A percentile compares a stretch with the other conserved stretches of the same genome.
Conservation (phyloP, 75 land plant genomes). For the Adiantum capillusveneris region DNA sequence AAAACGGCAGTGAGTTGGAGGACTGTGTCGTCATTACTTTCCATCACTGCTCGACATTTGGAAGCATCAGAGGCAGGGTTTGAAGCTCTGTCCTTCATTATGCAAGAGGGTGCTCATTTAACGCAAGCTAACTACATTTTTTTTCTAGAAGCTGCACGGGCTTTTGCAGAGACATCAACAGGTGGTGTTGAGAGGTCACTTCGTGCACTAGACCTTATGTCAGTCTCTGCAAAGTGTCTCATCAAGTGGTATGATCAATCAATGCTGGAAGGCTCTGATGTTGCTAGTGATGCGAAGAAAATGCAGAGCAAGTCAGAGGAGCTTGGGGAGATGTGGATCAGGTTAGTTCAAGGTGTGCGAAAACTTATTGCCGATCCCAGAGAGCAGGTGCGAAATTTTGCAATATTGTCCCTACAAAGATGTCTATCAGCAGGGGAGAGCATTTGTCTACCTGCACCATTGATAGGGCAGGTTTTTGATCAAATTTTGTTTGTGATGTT, state of each 20-base stretch:
- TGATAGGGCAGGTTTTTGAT: slow-evolving; percentile 76
- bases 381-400: slow-evolving; percentile 91
- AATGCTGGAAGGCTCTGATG: slow-evolving; percentile 13
- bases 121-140: slow-evolving; percentile 70
- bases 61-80: slow-evolving; percentile 95
- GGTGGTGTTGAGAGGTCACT: slow-evolving; percentile 75
- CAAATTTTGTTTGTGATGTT: slow-evolving; percentile 61
- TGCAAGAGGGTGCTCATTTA: slow-evolving; percentile 86
- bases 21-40: slow-evolving; percentile 68
- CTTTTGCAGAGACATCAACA: slow-evolving; percentile 84
- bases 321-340: slow-evolving; percentile 84
- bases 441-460: slow-evolving; percentile 34
- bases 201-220: slow-evolving; percentile 76
- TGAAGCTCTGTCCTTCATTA: slow-evolving; percentile 76
- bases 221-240: slow-evolving; percentile 64
- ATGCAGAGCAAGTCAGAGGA: slow-evolving; percentile 43
- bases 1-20: slow-evolving; percentile 87
- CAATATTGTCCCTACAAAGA: slow-evolving; percentile 53
- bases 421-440: slow-evolving; percentile 61
- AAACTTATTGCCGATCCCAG: slow-evolving; percentile 78
- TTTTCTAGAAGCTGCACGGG: slow-evolving; percentile 73
- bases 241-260: slow-evolving; percentile 44
- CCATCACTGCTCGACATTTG: slow-evolving; percentile 86
- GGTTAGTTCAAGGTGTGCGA: slow-evolving; percentile 65
- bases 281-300: slow-evolving; percentile 13